Conservation (phyloP, 1,139 yeast species). For the Nematodospora anomalae region DNA sequence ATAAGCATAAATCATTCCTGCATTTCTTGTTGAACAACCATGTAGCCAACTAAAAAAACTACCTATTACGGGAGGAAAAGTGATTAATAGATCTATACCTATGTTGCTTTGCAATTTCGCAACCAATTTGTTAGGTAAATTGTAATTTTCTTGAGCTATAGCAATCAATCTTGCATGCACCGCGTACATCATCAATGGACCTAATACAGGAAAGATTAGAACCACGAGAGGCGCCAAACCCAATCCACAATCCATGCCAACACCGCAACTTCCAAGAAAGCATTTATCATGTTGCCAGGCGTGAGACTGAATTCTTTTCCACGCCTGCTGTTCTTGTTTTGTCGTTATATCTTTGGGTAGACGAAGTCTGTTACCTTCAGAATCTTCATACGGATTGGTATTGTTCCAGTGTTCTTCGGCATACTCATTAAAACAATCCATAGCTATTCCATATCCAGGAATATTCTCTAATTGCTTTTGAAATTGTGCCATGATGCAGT, state of each 20-base stretch:
- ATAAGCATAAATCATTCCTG: conserved; percentile 65
- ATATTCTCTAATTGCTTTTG: conserved; percentile 47
- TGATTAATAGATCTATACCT: conserved; percentile 65
- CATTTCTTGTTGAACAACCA: conserved; percentile 87
- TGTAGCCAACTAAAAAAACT: conserved; percentile 74
- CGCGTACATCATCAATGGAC: conserved; percentile 77
- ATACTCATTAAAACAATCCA: conserved; percentile 61
- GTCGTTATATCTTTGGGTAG: conserved; percentile 56
- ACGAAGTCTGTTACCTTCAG: conserved; percentile 55
- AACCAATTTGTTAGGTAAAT: conserved; percentile 58
- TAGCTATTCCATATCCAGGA: conserved; percentile 57
- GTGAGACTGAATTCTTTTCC: conserved; percentile 68
- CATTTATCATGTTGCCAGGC: conserved; percentile 90
- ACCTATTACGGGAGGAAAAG: conserved; percentile 81
- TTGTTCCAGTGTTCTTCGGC: conserved; percentile 66
- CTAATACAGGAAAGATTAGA: conserved; percentile 67
- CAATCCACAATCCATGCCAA: conserved; percentile 71
- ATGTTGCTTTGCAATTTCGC: conserved; percentile 77
- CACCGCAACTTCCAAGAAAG: conserved; percentile 68
- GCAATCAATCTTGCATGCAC: conserved; percentile 68
- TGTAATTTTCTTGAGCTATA: conserved; percentile 53
- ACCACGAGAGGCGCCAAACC: conserved; percentile 75
- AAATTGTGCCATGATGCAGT: conserved; percentile 23
- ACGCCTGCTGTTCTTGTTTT: conserved; percentile 61
- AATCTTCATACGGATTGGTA: conserved; percentile 70